phyloP scores from a whole-genome alignment of 139 green algal genomes.

The Chlamydomonas sphaeroides region DNA sequence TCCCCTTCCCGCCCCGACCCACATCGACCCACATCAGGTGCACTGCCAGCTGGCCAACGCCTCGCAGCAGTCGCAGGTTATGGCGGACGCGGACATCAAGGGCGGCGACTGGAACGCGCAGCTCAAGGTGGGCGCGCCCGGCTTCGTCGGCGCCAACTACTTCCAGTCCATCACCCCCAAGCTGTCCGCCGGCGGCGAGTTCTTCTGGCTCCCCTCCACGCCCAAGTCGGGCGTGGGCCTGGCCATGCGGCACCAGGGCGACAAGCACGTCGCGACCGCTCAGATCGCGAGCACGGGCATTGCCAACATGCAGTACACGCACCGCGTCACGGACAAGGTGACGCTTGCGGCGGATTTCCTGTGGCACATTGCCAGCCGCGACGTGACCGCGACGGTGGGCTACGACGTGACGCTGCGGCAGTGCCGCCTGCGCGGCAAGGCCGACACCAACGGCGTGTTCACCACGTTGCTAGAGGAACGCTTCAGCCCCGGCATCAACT shows the following conservation, averaged over 20 bases:
- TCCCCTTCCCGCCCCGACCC: too few species aligned
- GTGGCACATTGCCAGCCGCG: constrained; percentile 90
- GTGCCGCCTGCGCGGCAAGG: constrained; percentile 75
- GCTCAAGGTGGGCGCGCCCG: constrained; percentile 94
- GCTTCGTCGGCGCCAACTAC: constrained; percentile 95
- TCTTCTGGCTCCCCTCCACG: constrained; percentile 93
- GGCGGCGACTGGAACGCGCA: constrained; percentile 96
- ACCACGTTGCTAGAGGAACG: constrained; percentile 93
- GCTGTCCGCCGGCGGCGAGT: constrained; percentile 84
- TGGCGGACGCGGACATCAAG: constrained; percentile 67
- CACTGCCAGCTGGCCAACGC: too few species aligned
- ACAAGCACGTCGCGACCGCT: constrained; percentile 77
- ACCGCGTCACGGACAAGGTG: constrained; percentile 77
- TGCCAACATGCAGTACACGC: constrained; percentile 89
- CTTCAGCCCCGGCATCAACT: constrained; percentile 95
- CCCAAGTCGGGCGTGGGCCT: constrained; percentile 82
- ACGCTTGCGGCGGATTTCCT: constrained; percentile 93
- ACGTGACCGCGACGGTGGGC: constrained; percentile 91
- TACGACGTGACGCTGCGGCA: constrained; percentile 97
- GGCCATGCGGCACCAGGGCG: constrained; percentile 77
- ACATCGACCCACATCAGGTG: too few species aligned
- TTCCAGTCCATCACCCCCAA: constrained; percentile 93
- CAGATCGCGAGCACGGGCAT: constrained; percentile 90
- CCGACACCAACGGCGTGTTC: constrained; percentile 84
- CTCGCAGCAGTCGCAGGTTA: constrained; percentile 46